Evolutionary conservation across 805 yeast species (phyloP).

Genomic region (Saccharomycopsis sp.): DNA sequence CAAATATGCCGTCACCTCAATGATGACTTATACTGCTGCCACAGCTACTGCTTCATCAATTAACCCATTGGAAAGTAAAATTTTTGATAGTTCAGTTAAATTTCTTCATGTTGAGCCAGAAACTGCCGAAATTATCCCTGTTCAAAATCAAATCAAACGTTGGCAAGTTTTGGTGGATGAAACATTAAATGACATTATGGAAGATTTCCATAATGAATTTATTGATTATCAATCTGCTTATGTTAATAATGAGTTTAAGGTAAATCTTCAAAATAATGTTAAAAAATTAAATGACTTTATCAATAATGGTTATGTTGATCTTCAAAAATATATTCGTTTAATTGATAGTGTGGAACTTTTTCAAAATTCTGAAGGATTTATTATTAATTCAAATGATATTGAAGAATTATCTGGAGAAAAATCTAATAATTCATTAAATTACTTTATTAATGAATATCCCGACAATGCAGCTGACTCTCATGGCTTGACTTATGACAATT

Average conservation of each 20-base stretch:
- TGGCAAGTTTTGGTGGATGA: slow-evolving; percentile 11
- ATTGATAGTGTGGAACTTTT: slow-evolving; percentile 27
- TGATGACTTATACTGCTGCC: not conserved
- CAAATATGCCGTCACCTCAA: slow-evolving; percentile 3
- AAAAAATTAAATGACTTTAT: slow-evolving; percentile 11
- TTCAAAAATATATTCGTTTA: slow-evolving; percentile 28
- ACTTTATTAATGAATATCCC: slow-evolving; percentile 13
- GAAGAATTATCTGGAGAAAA: slow-evolving; percentile 22
- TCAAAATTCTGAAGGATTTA: slow-evolving; percentile 13
- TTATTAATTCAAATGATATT: slow-evolving; percentile 12
- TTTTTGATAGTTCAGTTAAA: not conserved
- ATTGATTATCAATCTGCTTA: slow-evolving; percentile 5
- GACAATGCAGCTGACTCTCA: slow-evolving; percentile 4
- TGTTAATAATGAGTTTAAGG: slow-evolving; percentile 10
- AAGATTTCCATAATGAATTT: slow-evolving; percentile 15
- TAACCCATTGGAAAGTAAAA: not conserved
- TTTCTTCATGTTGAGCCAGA: not conserved
- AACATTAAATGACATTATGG: slow-evolving; percentile 11
- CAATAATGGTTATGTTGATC: slow-evolving; percentile 20
- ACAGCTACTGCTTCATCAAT: not conserved
- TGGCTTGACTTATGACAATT: slow-evolving; percentile 8
- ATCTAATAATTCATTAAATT: slow-evolving; percentile 25
- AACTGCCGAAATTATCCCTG: slow-evolving; percentile 3
- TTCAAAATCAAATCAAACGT: slow-evolving; percentile 8
- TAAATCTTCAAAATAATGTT: slow-evolving; percentile 6